phyloP scores from a whole-genome alignment of 164 flowering plant genomes.

The Piper betle region DNA sequence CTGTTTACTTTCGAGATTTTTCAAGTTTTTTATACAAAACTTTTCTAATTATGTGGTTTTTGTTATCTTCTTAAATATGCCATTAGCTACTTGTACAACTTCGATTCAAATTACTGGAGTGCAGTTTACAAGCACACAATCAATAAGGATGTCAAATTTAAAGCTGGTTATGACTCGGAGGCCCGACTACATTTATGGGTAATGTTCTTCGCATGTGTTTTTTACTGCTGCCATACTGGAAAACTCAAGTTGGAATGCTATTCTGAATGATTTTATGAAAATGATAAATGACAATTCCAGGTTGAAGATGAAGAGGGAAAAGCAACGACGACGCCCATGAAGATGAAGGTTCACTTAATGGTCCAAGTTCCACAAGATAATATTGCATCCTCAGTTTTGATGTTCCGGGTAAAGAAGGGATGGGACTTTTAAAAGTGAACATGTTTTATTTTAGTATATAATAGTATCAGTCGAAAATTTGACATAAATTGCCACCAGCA shows the following conservation, averaged over 20 bases:
- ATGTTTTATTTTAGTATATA: too few relatives aligned
- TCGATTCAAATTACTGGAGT: conserved; percentile 71
- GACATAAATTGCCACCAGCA: neutral
- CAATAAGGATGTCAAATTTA: conserved; percentile 69
- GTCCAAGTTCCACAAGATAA: conserved; percentile 95
- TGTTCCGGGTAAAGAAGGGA: conserved; percentile 89
- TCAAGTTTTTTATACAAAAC: neutral
- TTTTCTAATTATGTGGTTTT: neutral
- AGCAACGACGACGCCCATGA: conserved; percentile 78
- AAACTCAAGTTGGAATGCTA: too few relatives aligned
- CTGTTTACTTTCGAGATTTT: too few relatives aligned
- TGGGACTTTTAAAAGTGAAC: conserved; percentile 42
- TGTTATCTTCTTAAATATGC: neutral
- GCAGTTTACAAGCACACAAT: conserved; percentile 72
- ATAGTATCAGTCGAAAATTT: neutral
- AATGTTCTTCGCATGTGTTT: conserved; percentile 6
- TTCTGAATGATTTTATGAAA: neutral
- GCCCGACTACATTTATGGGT: conserved; percentile 92
- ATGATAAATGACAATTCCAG: conserved; percentile 19
- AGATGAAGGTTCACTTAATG: conserved; percentile 88
- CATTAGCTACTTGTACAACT: conserved; percentile 74
- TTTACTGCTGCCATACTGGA: too few relatives aligned
- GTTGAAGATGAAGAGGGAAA: conserved; percentile 78
- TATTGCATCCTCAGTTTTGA: conserved; percentile 39
- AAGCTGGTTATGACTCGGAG: conserved; percentile 93